These are phyloP conservation scores for Aurantiochytrium sp. DNA, from an alignment of 108 stramenopile species.

Conservation along the genomic window DNA sequence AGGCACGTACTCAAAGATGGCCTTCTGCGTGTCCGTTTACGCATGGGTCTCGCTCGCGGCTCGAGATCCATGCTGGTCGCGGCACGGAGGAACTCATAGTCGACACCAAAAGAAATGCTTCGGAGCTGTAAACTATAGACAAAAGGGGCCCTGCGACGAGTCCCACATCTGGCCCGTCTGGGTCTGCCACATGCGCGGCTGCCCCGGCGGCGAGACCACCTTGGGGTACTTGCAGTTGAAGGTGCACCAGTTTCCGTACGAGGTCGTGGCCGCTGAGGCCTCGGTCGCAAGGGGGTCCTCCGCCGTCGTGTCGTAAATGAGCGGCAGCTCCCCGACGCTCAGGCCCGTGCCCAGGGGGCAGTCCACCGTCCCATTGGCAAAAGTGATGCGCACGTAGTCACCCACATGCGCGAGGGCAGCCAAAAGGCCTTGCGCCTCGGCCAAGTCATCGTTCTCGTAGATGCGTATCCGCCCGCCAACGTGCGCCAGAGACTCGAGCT, in stretches of 20 bases:
- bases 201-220: not conserved
- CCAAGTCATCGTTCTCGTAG: not conserved
- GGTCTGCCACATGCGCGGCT: not conserved
- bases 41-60: no score
- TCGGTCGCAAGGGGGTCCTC: not conserved
- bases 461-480: not conserved
- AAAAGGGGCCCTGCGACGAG: not conserved
- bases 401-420: not conserved
- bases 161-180: not conserved
- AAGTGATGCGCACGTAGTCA: not conserved
- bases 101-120: not conserved
- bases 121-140: not conserved
- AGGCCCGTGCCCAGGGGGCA: constrained; percentile 10
- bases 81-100: no score
- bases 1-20: no score
- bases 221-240: not conserved
- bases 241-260: not conserved
- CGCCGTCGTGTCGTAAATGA: constrained; percentile 12
- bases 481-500: not conserved
- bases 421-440: not conserved
- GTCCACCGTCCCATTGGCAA: not conserved
- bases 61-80: no score
- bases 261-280: not conserved
- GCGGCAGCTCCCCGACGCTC: not conserved
- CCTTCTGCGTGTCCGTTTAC: no score